Conservation (phyloP, 2,329 filamentous ascomycete genomes). For the Sclerotinia glacialis region DNA sequence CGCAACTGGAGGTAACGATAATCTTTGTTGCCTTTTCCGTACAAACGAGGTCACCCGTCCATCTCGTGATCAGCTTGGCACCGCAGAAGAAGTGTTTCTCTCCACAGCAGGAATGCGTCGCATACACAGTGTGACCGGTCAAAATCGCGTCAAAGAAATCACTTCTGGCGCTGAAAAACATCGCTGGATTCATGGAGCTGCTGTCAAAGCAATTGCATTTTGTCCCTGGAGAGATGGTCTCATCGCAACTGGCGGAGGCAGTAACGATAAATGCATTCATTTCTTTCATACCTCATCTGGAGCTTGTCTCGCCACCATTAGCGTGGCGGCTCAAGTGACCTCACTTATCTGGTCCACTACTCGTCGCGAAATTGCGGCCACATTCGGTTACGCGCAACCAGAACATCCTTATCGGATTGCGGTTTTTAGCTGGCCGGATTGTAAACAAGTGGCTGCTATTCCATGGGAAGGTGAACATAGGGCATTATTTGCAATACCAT, state of each 20-base stretch:
- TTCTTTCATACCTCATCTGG: slow-evolving; percentile 90
- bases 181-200: slow-evolving; percentile 75
- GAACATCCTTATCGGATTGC: slow-evolving; percentile 87
- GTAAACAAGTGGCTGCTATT: slow-evolving; percentile 78
- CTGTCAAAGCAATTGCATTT: slow-evolving; percentile 95
- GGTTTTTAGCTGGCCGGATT: slow-evolving; percentile 92
- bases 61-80: slow-evolving; percentile 21
- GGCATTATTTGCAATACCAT: slow-evolving; percentile 84
- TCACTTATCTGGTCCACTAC: slow-evolving; percentile 86
- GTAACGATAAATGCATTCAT: slow-evolving; percentile 91
- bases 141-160: slow-evolving; percentile 46
- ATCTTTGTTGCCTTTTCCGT: slow-evolving; percentile 79
- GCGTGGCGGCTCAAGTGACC: slow-evolving; percentile 90
- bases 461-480: slow-evolving; percentile 78
- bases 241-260: slow-evolving; percentile 86
- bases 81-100: slow-evolving; percentile 28
- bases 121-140: slow-evolving; percentile 38
- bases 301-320: slow-evolving; percentile 81
- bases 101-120: slow-evolving; percentile 36
- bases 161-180: slow-evolving; percentile 61
- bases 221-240: slow-evolving; percentile 89
- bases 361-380: slow-evolving; percentile 83
- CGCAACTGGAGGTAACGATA: slow-evolving; percentile 90
- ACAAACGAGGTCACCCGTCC: slow-evolving; percentile 30
- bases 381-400: slow-evolving; percentile 89